Percentiles rank a stretch among this genome's conserved stretches.
Conservation (phyloP, 148 eudicot species). For the Agrostemma githago region DNA sequence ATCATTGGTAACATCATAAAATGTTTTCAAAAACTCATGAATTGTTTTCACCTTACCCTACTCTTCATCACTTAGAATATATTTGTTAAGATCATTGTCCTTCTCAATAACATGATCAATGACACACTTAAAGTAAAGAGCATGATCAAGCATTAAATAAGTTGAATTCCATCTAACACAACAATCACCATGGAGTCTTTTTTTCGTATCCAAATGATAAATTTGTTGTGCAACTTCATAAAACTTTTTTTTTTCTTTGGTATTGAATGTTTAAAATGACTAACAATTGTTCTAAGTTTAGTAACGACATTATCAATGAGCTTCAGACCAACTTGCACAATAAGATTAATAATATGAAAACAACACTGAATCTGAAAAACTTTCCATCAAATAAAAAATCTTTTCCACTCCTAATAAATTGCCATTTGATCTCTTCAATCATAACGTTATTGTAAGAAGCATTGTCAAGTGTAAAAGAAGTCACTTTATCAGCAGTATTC, state of each 20-base stretch:
- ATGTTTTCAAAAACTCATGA: slow-evolving; percentile 6
- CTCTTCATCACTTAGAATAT: background rate
- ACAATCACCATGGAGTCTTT: slow-evolving; percentile 1
- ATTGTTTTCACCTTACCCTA: slow-evolving; percentile 2
- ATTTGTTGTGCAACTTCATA: too few species aligned
- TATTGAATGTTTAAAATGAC: slow-evolving; percentile 2
- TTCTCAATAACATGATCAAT: too few species aligned
- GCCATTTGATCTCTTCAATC: background rate
- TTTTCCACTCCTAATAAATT: background rate
- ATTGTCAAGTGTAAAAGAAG: slow-evolving; percentile 15
- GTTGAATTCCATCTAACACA: too few species aligned
- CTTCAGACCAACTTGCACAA: slow-evolving; percentile 15
- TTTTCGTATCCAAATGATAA: background rate
- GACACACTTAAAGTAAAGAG: too few species aligned
- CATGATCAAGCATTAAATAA: too few species aligned
- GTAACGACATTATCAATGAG: slow-evolving; percentile 8
- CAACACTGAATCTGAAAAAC: slow-evolving; percentile 14
- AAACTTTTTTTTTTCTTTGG: too few species aligned
- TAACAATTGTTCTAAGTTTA: slow-evolving; percentile 10
- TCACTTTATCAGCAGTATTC: slow-evolving; percentile 7
- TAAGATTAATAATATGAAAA: slow-evolving; percentile 20
- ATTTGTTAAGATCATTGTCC: too few species aligned
- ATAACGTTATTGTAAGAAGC: background rate
- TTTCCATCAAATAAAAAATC: slow-evolving; percentile 8
- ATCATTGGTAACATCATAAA: slow-evolving; percentile 10